phyloP scores from a whole-genome alignment of 805 yeast species.

The Wickerhamomyces kurtzmanii region DNA sequence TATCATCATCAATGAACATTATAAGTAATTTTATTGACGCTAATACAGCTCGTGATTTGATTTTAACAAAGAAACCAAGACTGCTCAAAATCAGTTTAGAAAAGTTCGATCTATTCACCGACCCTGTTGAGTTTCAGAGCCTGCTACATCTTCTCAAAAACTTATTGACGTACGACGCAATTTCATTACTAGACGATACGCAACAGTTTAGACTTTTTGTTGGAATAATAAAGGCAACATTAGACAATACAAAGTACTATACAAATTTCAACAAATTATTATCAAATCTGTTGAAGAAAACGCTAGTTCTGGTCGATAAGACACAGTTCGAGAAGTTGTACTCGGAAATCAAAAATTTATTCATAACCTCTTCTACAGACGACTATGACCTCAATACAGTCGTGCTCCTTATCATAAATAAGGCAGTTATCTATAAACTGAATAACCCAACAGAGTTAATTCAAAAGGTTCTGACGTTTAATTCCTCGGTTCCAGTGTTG shows the following conservation, averaged over 20 bases:
- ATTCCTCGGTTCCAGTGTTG: conserved; percentile 6
- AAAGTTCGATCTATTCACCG: conserved; percentile 11
- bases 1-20: conserved; percentile 11
- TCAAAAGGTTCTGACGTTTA: conserved; percentile 7
- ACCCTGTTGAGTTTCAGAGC: conserved; percentile 17
- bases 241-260: conserved; percentile 13
- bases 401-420: conserved; percentile 9
- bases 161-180: conserved; percentile 6
- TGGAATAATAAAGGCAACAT: conserved; percentile 15
- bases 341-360: conserved; percentile 3
- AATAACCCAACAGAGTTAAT: conserved; percentile 1
- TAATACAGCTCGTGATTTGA: conserved; percentile 5
- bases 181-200: conserved; percentile 4
- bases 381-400: conserved; percentile 8
- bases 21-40: conserved; percentile 16
- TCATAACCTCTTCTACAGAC: conserved; percentile 4
- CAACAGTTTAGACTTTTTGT: conserved; percentile 3
- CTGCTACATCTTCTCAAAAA: conserved; percentile 13
- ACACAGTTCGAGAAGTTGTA: conserved; percentile 2
- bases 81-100: conserved; percentile 5
- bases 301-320: conserved; percentile 8
- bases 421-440: conserved; percentile 9
- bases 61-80: conserved; percentile 7
- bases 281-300: conserved; percentile 11
- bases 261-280: conserved; percentile 11